A percentile compares a stretch with the other conserved stretches of the same genome.
These are phyloP conservation scores for Colletotrichum truncatum DNA, from an alignment of 2,329 filamentous ascomycete species.

Conservation along the genomic window DNA sequence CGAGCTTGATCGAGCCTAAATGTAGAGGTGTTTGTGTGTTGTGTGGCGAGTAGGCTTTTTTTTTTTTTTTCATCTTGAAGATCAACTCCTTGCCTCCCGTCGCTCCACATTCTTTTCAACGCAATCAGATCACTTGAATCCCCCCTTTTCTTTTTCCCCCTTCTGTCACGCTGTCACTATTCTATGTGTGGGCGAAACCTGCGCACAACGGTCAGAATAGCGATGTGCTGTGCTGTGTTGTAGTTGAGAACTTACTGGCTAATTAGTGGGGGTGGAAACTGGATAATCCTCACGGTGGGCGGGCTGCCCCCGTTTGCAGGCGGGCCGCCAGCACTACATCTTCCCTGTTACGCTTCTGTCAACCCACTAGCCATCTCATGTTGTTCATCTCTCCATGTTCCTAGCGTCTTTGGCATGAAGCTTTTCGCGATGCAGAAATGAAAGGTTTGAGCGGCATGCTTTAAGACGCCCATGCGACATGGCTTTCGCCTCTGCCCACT, in stretches of 20 bases:
- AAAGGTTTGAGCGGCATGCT: constrained; percentile 52
- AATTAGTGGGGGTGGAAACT: too few relatives aligned
- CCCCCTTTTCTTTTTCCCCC: too few relatives aligned
- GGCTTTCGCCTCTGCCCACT: constrained; percentile 57
- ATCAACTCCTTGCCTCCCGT: constrained; percentile 16
- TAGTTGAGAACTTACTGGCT: too few relatives aligned
- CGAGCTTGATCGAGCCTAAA: constrained; percentile 20
- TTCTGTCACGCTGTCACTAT: too few relatives aligned
- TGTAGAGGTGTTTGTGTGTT: background rate
- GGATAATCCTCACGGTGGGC: too few relatives aligned
- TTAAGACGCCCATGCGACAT: constrained; percentile 53
- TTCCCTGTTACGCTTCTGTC: constrained; percentile 19
- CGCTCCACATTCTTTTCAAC: constrained; percentile 19
- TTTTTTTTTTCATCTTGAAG: constrained; percentile 27
- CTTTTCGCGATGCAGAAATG: constrained; percentile 40
- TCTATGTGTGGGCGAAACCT: too few relatives aligned
- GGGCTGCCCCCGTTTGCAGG: too few relatives aligned
- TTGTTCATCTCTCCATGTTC: constrained; percentile 9
- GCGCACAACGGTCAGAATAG: too few relatives aligned
- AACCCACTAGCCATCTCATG: constrained; percentile 28
- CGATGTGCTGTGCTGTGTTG: too few relatives aligned
- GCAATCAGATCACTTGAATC: constrained; percentile 26
- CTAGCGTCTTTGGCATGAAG: constrained; percentile 27
- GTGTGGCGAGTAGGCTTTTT: background rate
- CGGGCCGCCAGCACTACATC: constrained; percentile 6